Evolutionary conservation across 2,329 filamentous ascomycete species (phyloP), one percentile per base, ranked within the genome.

Genomic region (Colletotrichum truncatum): DNA sequence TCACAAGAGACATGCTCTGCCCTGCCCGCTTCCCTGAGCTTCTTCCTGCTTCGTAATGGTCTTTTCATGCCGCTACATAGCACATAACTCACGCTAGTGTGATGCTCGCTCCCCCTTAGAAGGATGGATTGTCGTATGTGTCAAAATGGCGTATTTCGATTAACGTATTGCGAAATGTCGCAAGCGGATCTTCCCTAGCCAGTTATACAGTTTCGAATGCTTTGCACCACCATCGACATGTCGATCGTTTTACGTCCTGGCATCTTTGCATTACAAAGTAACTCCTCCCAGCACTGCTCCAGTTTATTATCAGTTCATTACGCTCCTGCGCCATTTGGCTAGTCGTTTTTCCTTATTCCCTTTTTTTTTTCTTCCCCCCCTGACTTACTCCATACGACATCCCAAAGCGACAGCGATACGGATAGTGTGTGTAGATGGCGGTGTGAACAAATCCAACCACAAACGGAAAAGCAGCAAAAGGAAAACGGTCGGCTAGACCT

Each of bases 161-260:
- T 60, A 32, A n/a, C 21, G 43, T 45, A 66, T 66, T 52, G 64
- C 64, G 64, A 64, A 66, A 58, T 64, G 23, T 26, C 18, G 11
- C 43, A 45, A 32, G 34, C 43, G 41, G 34, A 56, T 41, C 57
- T 62, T 10, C 23, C 18, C 3, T 43, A 32, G 26, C 57, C 57
- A 65, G 46, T 55, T 49, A 62, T 11, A 10, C 28, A n/a, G 26
- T 46, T 23, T 25, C 43, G 43, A 23, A 38, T 7, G 28, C 56
- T n/a, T 36, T 26, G 39, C 34, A 43, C 34, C 21, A 51, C 48
- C 36, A 23, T 41, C 43, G 36, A 25, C 11, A 41, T 21, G 23
- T 49, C 32, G 41, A 51, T 16, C 30, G 21, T 32, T 23, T 30
- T n/a, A n/a, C 48, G 12, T 18, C 34, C 6, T 36, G 14, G 32